Conservation (phyloP, 2,329 filamentous ascomycete species). For the Cladophialophora bantiana region DNA sequence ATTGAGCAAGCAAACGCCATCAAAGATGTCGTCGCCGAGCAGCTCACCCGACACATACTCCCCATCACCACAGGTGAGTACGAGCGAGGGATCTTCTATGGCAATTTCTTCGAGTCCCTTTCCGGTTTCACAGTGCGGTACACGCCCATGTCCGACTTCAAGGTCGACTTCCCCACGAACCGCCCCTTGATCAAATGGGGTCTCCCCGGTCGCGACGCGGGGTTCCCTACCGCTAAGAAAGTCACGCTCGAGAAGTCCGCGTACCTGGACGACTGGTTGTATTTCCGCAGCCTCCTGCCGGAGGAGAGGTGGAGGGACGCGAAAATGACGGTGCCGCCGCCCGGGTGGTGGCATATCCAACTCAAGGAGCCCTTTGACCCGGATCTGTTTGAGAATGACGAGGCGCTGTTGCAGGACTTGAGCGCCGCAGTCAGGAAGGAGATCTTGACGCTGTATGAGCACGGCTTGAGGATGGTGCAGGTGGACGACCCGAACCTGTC, state of each 20-base stretch:
- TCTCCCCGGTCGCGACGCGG: conserved; percentile 18
- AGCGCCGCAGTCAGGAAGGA: conserved; percentile 70
- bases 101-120: conserved; percentile 41
- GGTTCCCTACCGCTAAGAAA: conserved; percentile 27
- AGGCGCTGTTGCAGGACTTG: conserved; percentile 67
- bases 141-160: conserved; percentile 26
- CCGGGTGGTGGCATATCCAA: conserved; percentile 48
- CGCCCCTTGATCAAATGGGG: conserved; percentile 28
- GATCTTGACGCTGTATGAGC: conserved; percentile 66
- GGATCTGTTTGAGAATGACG: conserved; percentile 52
- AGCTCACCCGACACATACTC: conserved; percentile 36
- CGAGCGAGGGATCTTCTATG: conserved; percentile 40
- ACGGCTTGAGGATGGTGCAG: conserved; percentile 70
- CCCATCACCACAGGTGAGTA: conserved; percentile 41
- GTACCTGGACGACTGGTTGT: conserved; percentile 34
- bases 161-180: conserved; percentile 33
- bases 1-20: conserved; percentile 32
- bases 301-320: conserved; percentile 17
- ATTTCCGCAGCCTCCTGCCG: conserved; percentile 27
- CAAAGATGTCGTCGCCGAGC: conserved; percentile 34
- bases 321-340: conserved; percentile 33
- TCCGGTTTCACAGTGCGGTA: conserved; percentile 32
- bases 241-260: conserved; percentile 25
- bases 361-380: conserved; percentile 62
- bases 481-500: conserved; percentile 72